Conservation (phyloP, 106 monocot genomes). For the Dactylorhiza incarnata region DNA sequence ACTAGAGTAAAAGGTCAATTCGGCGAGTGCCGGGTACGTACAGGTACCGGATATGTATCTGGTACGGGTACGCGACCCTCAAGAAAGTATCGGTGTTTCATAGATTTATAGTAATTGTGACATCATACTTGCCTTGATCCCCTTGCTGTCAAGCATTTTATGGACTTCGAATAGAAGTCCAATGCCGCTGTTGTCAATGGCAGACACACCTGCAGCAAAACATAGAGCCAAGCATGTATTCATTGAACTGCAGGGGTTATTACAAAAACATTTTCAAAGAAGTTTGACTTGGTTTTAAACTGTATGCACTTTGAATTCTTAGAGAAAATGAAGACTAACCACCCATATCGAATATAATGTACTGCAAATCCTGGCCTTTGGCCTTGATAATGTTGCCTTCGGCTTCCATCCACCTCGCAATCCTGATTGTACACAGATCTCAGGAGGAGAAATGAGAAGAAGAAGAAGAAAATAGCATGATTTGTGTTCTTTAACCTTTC, state of each 20-base stretch:
- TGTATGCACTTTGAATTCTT: too few relatives aligned
- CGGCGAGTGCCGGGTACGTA: too few relatives aligned
- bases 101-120: neutral
- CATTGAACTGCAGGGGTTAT: neutral
- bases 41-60: too few relatives aligned
- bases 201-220: slow-evolving; percentile 11
- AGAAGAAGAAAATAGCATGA: neutral
- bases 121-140: slow-evolving; percentile 11
- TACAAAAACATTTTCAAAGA: too few relatives aligned
- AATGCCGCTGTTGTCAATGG: slow-evolving; percentile 20
- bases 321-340: slow-evolving; percentile 15
- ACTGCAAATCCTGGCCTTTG: slow-evolving; percentile 24
- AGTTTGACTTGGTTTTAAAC: too few relatives aligned
- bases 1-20: too few relatives aligned
- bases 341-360: slow-evolving; percentile 44
- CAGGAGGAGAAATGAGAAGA: neutral
- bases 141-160: slow-evolving; percentile 9
- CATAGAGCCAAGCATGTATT: neutral
- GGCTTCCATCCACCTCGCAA: slow-evolving; percentile 46
- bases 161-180: slow-evolving; percentile 14
- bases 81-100: too few relatives aligned
- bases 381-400: slow-evolving; percentile 16
- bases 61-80: too few relatives aligned
- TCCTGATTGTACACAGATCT: slow-evolving; percentile 18
- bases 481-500: slow-evolving; percentile 28